phyloP scores from a whole-genome alignment of 1,139 yeast species.

The Suhomyces yuchorum region DNA sequence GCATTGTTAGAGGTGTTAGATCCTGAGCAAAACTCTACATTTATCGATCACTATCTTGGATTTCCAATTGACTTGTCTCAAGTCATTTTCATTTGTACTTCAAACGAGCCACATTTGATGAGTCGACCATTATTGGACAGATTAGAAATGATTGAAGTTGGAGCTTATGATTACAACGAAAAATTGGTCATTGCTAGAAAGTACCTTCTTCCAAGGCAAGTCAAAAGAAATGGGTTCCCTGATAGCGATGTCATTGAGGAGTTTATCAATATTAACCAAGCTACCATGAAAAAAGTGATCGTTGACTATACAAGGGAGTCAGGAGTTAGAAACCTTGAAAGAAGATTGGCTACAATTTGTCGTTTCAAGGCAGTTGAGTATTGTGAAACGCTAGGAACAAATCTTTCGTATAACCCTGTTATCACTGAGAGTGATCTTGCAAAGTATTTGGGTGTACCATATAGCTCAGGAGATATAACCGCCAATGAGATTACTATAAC shows the following conservation, averaged over 20 bases:
- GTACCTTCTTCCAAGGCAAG: slow-evolving; percentile 79
- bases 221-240: slow-evolving; percentile 68
- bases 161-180: slow-evolving; percentile 82
- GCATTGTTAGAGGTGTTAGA: slow-evolving; percentile 88
- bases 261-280: slow-evolving; percentile 44
- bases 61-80: slow-evolving; percentile 87
- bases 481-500: slow-evolving; percentile 20
- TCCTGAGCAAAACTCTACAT: slow-evolving; percentile 82
- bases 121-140: slow-evolving; percentile 84
- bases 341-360: slow-evolving; percentile 72
- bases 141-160: slow-evolving; percentile 78
- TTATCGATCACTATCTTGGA: slow-evolving; percentile 84
- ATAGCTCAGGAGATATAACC: slow-evolving; percentile 19
- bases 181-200: slow-evolving; percentile 72
- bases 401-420: slow-evolving; percentile 33
- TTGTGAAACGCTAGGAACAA: slow-evolving; percentile 41
- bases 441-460: slow-evolving; percentile 57
- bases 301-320: slow-evolving; percentile 81
- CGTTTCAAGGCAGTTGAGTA: slow-evolving; percentile 82
- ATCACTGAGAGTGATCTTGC: slow-evolving; percentile 50
- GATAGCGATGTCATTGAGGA: slow-evolving; percentile 21
- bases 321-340: slow-evolving; percentile 80
- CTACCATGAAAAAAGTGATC: slow-evolving; percentile 62
- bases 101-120: slow-evolving; percentile 76
- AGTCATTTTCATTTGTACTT: slow-evolving; percentile 84